Evolutionary conservation across 768 basidiomycete species (phyloP), one percentile per base, ranked within the genome.

Genomic region (Lactarius indigo): DNA sequence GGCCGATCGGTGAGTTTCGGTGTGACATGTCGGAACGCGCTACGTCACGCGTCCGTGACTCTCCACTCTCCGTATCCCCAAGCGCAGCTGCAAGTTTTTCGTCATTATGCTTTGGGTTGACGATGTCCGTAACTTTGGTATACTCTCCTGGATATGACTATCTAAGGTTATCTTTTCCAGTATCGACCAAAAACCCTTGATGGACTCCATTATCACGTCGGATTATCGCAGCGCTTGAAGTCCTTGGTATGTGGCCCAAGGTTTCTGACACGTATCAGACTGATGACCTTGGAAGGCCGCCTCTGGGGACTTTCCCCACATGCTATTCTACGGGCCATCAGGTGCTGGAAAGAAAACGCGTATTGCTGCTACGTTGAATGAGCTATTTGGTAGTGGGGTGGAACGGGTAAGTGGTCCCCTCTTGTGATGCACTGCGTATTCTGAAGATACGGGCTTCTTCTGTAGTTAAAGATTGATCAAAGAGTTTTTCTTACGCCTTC

Each of bases 331-430:
- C 74, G 96, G 96, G 0, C 96, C 96, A 10, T 92, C 92, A 5
- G 96, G 96, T 26, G 94, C 96, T 17, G 96, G 96, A 18, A 98
- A 98, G 82, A 99, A 99, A 84, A 98, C 96, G 54, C 83, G 96
- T 42, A 94, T 98, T 72, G 89, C 89, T 71, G 92, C 91, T 68
- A 96, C 93, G 7, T 76, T 99, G 65, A 81, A 89, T 69, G 89
- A 97, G 72, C 76, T 98, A 59, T 99, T 94, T 78, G 97, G 96
- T 0, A 81, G 86, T 54, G 94, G 96, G 1, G 94, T 90, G 2
- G 96, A 98, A 76, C 98, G 96, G 83, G 96, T 91, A 68, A 31
- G 82, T 68, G 1, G 35, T 37, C 5, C 50, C 28, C 26, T 9
- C 18, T 12, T 56, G 1, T 52, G 18, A 58, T 31, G 56, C 59